Evolutionary conservation across 495 filamentous ascomycete species (phyloP).

Genomic region (Tuber microsphaerosporum): DNA sequence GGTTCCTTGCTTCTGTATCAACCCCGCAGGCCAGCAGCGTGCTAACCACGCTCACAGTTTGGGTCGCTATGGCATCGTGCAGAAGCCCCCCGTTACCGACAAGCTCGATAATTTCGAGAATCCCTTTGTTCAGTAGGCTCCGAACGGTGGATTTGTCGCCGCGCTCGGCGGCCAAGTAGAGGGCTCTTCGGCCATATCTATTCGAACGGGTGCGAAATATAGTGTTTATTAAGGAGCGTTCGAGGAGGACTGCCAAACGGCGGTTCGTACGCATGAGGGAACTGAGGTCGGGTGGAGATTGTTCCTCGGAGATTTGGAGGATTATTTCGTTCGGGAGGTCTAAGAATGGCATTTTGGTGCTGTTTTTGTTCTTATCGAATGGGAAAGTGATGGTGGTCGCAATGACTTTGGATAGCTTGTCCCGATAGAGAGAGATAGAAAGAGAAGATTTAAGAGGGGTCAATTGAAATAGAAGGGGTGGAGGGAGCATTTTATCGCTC

Average conservation of each 20-base stretch:
- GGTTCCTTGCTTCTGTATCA: slow-evolving; percentile 23
- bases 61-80: background rate
- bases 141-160: slow-evolving; percentile 13
- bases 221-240: slow-evolving; percentile 4
- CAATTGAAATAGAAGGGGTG: background rate
- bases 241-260: slow-evolving; percentile 24
- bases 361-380: background rate
- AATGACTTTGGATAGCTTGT: background rate
- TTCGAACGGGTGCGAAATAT: slow-evolving; percentile 15
- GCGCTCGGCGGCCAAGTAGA: slow-evolving; percentile 22
- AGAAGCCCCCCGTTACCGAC: slow-evolving; percentile 6
- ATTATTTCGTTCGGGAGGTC: slow-evolving; percentile 26
- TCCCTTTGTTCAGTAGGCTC: slow-evolving; percentile 17
- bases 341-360: slow-evolving; percentile 20
- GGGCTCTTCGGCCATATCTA: slow-evolving; percentile 18
- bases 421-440: background rate
- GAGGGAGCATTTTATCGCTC: background rate
- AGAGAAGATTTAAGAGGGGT: background rate
- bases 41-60: slow-evolving; percentile 3
- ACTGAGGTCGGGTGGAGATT: slow-evolving; percentile 20
- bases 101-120: slow-evolving; percentile 9
- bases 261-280: slow-evolving; percentile 23
- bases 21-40: slow-evolving; percentile 28
- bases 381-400: background rate
- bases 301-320: slow-evolving; percentile 18